Conservation (phyloP, 129 eudicot species). For the Calendula officinalis region DNA sequence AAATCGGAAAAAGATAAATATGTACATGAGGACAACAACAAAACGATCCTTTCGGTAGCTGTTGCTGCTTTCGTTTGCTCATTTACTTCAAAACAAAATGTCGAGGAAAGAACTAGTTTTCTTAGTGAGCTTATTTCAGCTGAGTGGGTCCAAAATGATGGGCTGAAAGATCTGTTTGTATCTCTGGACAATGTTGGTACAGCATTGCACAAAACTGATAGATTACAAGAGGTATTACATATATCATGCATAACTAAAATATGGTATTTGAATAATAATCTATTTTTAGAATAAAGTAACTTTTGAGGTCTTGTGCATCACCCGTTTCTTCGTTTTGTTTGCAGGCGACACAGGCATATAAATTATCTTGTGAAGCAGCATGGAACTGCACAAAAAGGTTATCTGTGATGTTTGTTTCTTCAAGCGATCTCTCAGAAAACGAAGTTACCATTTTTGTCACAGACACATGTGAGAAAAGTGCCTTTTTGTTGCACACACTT, state of each 20-base stretch:
- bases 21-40: slow-evolving; percentile 46
- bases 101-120: slow-evolving; percentile 48
- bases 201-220: slow-evolving; percentile 49
- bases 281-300: too few species aligned
- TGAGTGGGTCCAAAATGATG: slow-evolving; percentile 54
- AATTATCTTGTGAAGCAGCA: slow-evolving; percentile 71
- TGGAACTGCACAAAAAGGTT: slow-evolving; percentile 53
- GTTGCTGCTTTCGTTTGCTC: slow-evolving; percentile 68
- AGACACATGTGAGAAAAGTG: slow-evolving; percentile 56
- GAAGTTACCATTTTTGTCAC: slow-evolving; percentile 42
- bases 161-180: slow-evolving; percentile 59
- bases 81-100: slow-evolving; percentile 36
- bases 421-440: slow-evolving; percentile 46
- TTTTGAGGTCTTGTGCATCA: too few species aligned
- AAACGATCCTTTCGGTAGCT: slow-evolving; percentile 51
- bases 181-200: slow-evolving; percentile 70
- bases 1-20: slow-evolving; percentile 41
- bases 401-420: slow-evolving; percentile 39
- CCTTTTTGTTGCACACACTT: slow-evolving; percentile 68
- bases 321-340: too few species aligned
- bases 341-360: slow-evolving; percentile 65
- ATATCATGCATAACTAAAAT: too few species aligned
- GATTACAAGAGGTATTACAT: slow-evolving; percentile 69
- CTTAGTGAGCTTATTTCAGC: slow-evolving; percentile 48
- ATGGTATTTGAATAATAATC: slow-evolving; percentile 16